These are phyloP conservation scores for Malus hybrid DNA, from an alignment of 331 rosid species.

Conservation along the genomic window DNA sequence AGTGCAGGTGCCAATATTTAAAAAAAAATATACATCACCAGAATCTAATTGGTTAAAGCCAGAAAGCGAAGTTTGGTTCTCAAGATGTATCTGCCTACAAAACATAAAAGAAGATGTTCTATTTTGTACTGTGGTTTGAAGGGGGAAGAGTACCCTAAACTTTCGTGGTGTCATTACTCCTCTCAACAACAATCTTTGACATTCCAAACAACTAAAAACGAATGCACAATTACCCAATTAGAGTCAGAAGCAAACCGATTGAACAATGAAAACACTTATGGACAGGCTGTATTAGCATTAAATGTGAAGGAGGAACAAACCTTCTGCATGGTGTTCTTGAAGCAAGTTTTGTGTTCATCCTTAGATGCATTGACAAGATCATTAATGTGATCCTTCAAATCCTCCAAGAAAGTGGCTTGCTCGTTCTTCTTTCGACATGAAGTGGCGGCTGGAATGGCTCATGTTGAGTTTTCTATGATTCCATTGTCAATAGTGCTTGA, in stretches of 20 bases:
- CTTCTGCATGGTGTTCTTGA: slow-evolving; percentile 36
- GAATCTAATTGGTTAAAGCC: neutral
- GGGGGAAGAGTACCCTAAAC: slow-evolving; percentile 40
- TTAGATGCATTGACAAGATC: slow-evolving; percentile 66
- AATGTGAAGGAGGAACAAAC: slow-evolving; percentile 5
- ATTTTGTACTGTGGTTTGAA: slow-evolving; percentile 29
- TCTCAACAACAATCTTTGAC: slow-evolving; percentile 45
- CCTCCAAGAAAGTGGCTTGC: slow-evolving; percentile 67
- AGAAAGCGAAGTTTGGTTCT: neutral
- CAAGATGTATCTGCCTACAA: neutral
- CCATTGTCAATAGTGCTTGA: slow-evolving; percentile 13
- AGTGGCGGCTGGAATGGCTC: slow-evolving; percentile 26
- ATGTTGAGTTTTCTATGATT: slow-evolving; percentile 9
- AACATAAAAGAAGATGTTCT: neutral
- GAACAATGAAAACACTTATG: neutral
- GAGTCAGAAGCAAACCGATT: neutral
- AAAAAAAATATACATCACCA: neutral
- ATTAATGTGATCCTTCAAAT: slow-evolving; percentile 74
- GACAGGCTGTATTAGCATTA: neutral
- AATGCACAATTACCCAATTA: neutral
- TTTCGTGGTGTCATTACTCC: slow-evolving; percentile 24
- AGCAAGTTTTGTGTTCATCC: slow-evolving; percentile 51
- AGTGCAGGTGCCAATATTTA: neutral
- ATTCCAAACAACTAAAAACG: slow-evolving; percentile 40
- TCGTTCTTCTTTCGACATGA: slow-evolving; percentile 72